Percentiles rank a stretch among this genome's conserved stretches.
Conservation (phyloP, 208 protist genomes). For the Trichomonas tenax region DNA sequence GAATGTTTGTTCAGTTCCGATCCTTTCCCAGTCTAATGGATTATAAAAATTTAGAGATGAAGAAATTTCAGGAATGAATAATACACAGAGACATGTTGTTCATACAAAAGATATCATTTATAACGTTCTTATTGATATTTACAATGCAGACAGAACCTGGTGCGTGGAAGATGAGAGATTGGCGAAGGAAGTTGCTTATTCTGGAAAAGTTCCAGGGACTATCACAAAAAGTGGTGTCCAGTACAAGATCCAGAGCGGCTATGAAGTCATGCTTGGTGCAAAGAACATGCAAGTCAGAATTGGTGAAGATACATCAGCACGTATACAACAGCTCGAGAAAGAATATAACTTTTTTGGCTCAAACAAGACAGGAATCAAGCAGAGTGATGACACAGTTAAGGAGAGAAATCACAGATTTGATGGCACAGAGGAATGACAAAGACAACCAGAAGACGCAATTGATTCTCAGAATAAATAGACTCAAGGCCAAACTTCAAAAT, state of each 20-base stretch:
- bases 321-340: background rate
- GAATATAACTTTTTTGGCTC: background rate
- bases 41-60: background rate
- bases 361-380: background rate
- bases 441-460: background rate
- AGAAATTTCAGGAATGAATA: background rate
- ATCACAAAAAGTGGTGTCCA: background rate
- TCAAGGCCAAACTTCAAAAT: background rate
- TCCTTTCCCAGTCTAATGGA: no score
- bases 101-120: background rate
- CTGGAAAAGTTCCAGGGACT: background rate
- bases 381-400: background rate
- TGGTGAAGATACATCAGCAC: background rate
- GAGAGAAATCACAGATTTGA: background rate
- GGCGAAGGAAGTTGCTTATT: background rate
- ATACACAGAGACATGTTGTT: background rate
- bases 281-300: background rate
- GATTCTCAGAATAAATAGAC: background rate
- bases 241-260: background rate
- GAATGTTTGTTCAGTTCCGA: no score
- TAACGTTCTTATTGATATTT: background rate
- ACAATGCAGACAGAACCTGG: background rate
- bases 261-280: background rate
- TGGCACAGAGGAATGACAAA: no score
- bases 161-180: constrained; percentile 2